A percentile compares a stretch with the other conserved stretches of the same genome.
These are phyloP conservation scores for Claviceps sp. DNA, from an alignment of 2,329 filamentous ascomycete species.

Conservation along the genomic window DNA sequence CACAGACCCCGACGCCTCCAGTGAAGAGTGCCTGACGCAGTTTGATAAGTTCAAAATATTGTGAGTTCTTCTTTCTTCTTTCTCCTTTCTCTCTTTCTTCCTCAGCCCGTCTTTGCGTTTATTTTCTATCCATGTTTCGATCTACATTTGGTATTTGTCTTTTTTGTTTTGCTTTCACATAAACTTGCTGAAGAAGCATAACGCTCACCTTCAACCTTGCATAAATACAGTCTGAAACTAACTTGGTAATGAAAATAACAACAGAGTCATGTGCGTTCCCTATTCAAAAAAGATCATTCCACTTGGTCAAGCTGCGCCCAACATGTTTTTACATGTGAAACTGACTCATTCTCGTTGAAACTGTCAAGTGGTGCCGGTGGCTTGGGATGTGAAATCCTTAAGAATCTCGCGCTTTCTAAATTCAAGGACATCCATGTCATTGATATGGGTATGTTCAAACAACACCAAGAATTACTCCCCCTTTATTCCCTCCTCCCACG, in stretches of 20 bases:
- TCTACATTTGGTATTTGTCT: background rate
- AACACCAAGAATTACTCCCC: background rate
- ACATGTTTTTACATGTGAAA: background rate
- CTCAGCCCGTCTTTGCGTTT: too few species aligned
- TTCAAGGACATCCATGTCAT: slow-evolving; percentile 98
- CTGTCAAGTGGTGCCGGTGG: slow-evolving; percentile 70
- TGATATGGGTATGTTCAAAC: slow-evolving; percentile 66
- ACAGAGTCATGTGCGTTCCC: slow-evolving; percentile 36
- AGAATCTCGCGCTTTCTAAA: slow-evolving; percentile 86
- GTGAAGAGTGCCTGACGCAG: slow-evolving; percentile 37
- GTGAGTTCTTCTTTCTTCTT: slow-evolving; percentile 29
- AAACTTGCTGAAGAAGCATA: background rate
- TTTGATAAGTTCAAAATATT: slow-evolving; percentile 64
- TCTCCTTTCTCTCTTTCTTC: background rate
- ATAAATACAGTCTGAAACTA: background rate
- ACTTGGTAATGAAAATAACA: background rate
- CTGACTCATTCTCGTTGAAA: background rate
- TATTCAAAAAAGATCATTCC: too few species aligned
- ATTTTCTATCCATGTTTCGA: too few species aligned
- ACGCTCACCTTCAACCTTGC: too few species aligned
- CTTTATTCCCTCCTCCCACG: background rate
- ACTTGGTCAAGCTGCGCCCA: too few species aligned
- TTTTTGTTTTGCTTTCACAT: background rate
- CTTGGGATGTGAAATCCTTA: slow-evolving; percentile 89
- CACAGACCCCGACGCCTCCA: slow-evolving; percentile 49